Evolutionary conservation across 208 protist species (phyloP).

Genomic region (Herpetomonas tarakana): DNA sequence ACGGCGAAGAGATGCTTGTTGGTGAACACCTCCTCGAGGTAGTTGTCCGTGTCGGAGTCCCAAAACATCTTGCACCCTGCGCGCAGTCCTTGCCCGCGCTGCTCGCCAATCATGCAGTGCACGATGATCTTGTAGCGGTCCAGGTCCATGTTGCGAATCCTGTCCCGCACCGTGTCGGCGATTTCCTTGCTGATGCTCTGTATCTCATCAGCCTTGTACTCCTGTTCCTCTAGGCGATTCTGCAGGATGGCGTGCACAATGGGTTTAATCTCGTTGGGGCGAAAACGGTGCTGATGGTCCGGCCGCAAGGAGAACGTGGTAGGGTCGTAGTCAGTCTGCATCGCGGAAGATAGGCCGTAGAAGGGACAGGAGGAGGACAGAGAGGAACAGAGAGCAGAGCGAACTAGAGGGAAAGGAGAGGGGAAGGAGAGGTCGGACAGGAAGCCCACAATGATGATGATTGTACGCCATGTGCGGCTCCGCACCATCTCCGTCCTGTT

Average conservation of each 20-base stretch:
- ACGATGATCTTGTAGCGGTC: constrained; percentile 94
- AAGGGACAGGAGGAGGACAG: constrained; percentile 3
- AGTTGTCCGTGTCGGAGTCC: constrained; percentile 95
- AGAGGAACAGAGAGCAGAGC: background rate
- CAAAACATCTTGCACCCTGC: constrained; percentile 95
- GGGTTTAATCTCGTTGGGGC: constrained; percentile 73
- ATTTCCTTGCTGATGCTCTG: constrained; percentile 93
- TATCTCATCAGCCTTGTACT: constrained; percentile 90
- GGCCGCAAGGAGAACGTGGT: constrained; percentile 87
- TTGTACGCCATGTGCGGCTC: too few species aligned
- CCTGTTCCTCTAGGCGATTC: constrained; percentile 74
- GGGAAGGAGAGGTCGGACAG: too few species aligned
- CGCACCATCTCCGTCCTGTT: too few species aligned
- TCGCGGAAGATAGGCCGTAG: constrained; percentile 16
- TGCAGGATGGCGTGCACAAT: constrained; percentile 78
- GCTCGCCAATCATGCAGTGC: constrained; percentile 93
- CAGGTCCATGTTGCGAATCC: constrained; percentile 73
- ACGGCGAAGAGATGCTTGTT: constrained; percentile 87
- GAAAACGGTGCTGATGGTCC: constrained; percentile 85
- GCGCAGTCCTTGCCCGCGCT: constrained; percentile 87
- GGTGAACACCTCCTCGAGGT: constrained; percentile 92
- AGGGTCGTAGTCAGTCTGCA: constrained; percentile 66
- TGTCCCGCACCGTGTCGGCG: constrained; percentile 87
- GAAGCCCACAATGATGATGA: too few species aligned
- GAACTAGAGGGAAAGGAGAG: constrained; percentile 1